Base-by-base conservation (phyloP, 208 protist species). In the Porcisia hertigi region DNA sequence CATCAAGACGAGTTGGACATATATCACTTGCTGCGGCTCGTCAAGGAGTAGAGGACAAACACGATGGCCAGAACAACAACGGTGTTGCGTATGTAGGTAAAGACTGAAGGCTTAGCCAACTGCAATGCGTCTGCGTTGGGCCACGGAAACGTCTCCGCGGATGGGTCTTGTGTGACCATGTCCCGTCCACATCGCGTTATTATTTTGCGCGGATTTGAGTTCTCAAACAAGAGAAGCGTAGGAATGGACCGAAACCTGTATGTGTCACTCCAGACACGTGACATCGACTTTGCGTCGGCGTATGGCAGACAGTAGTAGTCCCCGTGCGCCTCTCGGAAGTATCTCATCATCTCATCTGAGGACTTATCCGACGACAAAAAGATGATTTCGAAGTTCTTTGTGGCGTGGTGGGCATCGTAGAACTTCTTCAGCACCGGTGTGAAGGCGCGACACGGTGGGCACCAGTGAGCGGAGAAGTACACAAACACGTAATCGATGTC, bases 401-500 rank as follows among this genome's bases (percentile, higher is more conserved):
- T 69, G 3, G 45, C 30, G 76, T 80, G 64, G 75, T 87, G 81
- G 2, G 49, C 60, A 16, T 91, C 86, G 25, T 70, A 70, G 45
- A 70, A 88, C 12, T 55, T 39, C 39, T 78, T 84, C 20, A 97
- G 84, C 77, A 81, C 11, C 18, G 92, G 94, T 1, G 94, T 96
- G 80, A 96, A 95, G 8, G 67, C 14, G 53, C 80, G 74, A 75
- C 93, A 97, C 34, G 91, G 93, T 0, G 88, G 88, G 73, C 92
- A 96, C 91, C 91, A 96, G 81, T 94, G 88, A 14, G 93, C 93
- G 14, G 86, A 91, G 77, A 95, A 96, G 85, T 94, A 96, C 14
- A 96, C 39, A 1, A 93, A 52, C 8, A 95, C 73, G 65, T 87
- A 92, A 6, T 84, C 65, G 39, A 85, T 55, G 41, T 86, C 78